Percentiles rank a stretch among this genome's conserved stretches.
Conservation (phyloP, 345 rosid genomes). For the Populus simonii region DNA sequence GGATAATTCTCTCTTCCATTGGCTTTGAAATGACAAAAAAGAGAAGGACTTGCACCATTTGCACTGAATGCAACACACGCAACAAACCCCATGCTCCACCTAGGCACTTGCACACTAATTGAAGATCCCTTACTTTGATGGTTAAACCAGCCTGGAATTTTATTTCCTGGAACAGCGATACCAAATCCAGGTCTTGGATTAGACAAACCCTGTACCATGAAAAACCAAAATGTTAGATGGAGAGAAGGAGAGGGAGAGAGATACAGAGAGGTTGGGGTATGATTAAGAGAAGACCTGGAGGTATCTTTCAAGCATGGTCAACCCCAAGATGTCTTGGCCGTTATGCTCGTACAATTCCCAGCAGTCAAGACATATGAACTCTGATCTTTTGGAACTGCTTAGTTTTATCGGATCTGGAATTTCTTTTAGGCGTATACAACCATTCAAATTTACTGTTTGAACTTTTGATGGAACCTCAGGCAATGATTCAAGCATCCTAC, state of each 20-base stretch:
- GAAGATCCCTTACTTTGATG: background rate
- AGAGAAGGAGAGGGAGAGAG: background rate
- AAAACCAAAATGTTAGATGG: background rate
- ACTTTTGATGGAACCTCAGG: no score
- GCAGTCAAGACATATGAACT: no score
- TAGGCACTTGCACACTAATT: background rate
- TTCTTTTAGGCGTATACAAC: no score
- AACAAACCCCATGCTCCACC: background rate
- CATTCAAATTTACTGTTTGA: no score
- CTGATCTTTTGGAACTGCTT: no score
- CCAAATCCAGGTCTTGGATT: background rate
- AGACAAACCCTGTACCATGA: background rate
- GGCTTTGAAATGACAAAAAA: no score
- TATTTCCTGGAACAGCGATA: background rate
- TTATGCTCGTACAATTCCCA: no score
- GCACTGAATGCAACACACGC: background rate
- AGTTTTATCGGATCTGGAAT: no score
- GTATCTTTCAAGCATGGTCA: background rate
- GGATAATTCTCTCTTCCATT: no score
- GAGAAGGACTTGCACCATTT: no score
- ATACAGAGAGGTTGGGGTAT: background rate
- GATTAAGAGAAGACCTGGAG: background rate
- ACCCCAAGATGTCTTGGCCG: background rate
- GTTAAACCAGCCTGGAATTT: background rate
- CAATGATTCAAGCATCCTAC: no score